phyloP scores from a whole-genome alignment of 1,284 basidiomycete species.

The Ganoderma multipileum region DNA sequence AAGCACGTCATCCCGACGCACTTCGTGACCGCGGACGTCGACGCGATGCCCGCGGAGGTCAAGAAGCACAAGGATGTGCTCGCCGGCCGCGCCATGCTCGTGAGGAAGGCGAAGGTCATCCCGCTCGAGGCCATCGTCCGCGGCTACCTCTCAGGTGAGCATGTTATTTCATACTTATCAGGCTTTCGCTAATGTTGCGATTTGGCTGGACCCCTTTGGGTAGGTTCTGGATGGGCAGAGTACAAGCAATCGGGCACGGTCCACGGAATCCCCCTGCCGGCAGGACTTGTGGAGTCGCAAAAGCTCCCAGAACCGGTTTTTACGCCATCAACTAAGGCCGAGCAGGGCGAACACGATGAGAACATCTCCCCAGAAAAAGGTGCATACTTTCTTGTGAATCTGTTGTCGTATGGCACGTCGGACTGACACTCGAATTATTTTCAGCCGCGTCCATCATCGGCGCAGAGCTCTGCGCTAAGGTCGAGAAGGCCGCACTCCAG shows the following conservation, averaged over 20 bases:
- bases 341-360: conserved; percentile 94
- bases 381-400: conserved; percentile 36
- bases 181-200: neutral
- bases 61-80: conserved; percentile 75
- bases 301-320: conserved; percentile 88
- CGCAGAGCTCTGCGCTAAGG: conserved; percentile 65
- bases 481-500: conserved; percentile 67
- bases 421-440: neutral
- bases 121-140: conserved; percentile 98
- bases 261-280: conserved; percentile 83
- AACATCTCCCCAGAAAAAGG: conserved; percentile 95
- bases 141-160: conserved; percentile 91
- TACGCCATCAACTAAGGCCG: conserved; percentile 98
- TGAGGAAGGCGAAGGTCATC: conserved; percentile 88
- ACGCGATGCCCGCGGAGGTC: conserved; percentile 80
- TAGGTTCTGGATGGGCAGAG: conserved; percentile 95
- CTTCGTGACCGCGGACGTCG: conserved; percentile 77
- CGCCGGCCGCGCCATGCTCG: conserved; percentile 90
- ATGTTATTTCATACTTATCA: neutral
- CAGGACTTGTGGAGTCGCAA: conserved; percentile 86
- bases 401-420: neutral
- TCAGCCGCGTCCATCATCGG: conserved; percentile 74
- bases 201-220: neutral
- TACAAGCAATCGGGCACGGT: conserved; percentile 91
- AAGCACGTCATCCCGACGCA: conserved; percentile 85